phyloP scores from a whole-genome alignment of 2,329 filamentous ascomycete genomes.

The Diaporthe sp. region DNA sequence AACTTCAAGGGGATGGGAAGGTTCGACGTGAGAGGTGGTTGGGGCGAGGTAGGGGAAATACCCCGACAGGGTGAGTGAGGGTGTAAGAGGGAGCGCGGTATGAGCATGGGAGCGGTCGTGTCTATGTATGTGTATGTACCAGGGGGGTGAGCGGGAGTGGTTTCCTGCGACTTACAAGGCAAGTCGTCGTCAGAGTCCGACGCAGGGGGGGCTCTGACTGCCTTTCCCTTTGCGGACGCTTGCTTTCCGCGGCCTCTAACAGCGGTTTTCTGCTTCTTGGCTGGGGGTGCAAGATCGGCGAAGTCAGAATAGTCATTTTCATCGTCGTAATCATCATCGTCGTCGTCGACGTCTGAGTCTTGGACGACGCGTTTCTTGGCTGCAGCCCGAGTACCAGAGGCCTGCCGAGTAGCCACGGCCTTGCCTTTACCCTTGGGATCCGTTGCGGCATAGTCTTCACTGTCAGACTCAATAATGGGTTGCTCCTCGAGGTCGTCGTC shows the following conservation, averaged over 20 bases:
- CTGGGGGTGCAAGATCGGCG: constrained; percentile 24
- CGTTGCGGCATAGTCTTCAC: constrained; percentile 32
- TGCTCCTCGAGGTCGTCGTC: constrained; percentile 43
- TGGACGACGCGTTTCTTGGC: constrained; percentile 7
- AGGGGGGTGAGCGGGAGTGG: no score
- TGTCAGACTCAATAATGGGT: constrained; percentile 8
- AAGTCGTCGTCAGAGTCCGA: constrained; percentile 32
- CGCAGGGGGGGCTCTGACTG: neutral
- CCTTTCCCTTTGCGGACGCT: constrained; percentile 23
- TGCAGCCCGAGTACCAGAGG: constrained; percentile 14
- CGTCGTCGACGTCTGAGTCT: constrained; percentile 42
- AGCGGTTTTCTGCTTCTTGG: constrained; percentile 38
- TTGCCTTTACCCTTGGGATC: constrained; percentile 41
- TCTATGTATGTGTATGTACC: no score
- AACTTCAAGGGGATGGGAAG: neutral
- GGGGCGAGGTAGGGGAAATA: neutral
- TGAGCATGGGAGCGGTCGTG: neutral
- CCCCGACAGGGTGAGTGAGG: neutral
- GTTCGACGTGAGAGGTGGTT: no score
- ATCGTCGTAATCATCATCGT: constrained; percentile 46
- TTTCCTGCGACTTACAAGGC: constrained; percentile 30
- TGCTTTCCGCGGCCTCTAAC: constrained; percentile 27
- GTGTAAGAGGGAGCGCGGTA: neutral
- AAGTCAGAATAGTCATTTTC: constrained; percentile 42
- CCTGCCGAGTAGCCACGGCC: constrained; percentile 12